Evolutionary conservation across 768 basidiomycete genomes (phyloP).

Genomic region (Xerocomellus intermedius): DNA sequence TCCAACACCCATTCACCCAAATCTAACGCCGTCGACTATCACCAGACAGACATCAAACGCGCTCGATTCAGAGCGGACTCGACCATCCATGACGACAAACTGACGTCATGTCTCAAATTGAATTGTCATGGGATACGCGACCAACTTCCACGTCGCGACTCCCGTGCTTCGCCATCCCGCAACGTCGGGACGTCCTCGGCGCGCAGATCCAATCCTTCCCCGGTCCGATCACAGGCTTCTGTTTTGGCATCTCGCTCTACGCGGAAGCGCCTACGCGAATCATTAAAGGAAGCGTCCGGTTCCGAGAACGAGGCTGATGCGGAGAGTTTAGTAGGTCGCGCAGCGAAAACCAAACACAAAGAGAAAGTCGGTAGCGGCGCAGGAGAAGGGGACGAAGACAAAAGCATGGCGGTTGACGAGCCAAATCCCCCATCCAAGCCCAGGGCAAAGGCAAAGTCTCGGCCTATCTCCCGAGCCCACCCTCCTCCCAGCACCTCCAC

Average conservation of each 20-base stretch:
- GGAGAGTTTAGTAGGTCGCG: conserved; percentile 5
- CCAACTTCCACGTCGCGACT: conserved; percentile 10
- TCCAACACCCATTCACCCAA: background rate
- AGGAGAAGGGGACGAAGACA: background rate
- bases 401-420: conserved; percentile 11
- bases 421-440: conserved; percentile 9
- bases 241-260: conserved; percentile 5
- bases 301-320: conserved; percentile 21
- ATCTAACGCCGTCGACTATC: background rate
- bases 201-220: conserved; percentile 26
- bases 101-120: conserved; percentile 54
- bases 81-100: conserved; percentile 60
- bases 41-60: conserved; percentile 67
- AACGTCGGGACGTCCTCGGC: conserved; percentile 9
- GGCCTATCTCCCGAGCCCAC: conserved; percentile 8
- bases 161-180: conserved; percentile 1
- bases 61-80: conserved; percentile 81
- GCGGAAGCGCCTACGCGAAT: conserved; percentile 27
- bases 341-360: conserved; percentile 8
- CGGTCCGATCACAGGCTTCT: conserved; percentile 20
- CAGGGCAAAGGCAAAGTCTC: conserved; percentile 13
- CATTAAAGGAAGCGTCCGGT: conserved; percentile 16
- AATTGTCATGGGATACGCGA: conserved; percentile 50
- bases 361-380: background rate
- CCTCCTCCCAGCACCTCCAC: conserved; percentile 9